These are phyloP conservation scores for Dipteronia sinensis DNA, from an alignment of 345 rosid genomes.

Conservation along the genomic window DNA sequence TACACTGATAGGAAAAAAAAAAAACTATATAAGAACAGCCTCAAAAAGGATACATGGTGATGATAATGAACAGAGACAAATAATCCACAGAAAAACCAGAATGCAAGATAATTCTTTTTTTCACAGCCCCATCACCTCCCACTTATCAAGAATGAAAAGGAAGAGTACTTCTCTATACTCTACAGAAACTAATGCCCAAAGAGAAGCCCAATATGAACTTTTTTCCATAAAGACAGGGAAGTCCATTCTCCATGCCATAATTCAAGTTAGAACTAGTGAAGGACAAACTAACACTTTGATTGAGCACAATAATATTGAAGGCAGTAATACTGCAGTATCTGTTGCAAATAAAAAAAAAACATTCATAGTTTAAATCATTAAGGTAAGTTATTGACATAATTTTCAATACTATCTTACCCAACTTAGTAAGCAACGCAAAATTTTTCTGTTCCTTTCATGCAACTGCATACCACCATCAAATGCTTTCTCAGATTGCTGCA, in stretches of 20 bases:
- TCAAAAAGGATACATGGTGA: background rate
- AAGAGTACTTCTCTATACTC: background rate
- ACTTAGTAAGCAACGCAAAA: conserved; percentile 89
- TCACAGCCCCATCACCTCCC: background rate
- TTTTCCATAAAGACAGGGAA: background rate
- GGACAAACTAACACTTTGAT: background rate
- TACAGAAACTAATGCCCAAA: background rate
- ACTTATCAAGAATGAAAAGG: background rate
- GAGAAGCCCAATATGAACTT: background rate
- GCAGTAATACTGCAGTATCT: background rate
- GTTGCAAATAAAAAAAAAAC: background rate
- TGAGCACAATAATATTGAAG: background rate
- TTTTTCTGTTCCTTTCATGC: conserved; percentile 68
- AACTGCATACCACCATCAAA: conserved; percentile 49
- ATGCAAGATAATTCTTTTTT: background rate
- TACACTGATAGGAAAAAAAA: background rate
- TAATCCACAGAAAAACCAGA: background rate
- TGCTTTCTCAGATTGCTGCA: conserved; percentile 76
- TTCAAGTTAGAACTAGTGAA: background rate
- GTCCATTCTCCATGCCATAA: background rate
- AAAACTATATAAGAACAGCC: background rate
- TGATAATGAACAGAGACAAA: background rate
- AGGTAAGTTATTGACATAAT: background rate
- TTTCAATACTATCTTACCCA: conserved; percentile 68
- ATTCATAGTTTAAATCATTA: background rate